phyloP scores from a whole-genome alignment of 345 rosid genomes.

The Brassica juncea region DNA sequence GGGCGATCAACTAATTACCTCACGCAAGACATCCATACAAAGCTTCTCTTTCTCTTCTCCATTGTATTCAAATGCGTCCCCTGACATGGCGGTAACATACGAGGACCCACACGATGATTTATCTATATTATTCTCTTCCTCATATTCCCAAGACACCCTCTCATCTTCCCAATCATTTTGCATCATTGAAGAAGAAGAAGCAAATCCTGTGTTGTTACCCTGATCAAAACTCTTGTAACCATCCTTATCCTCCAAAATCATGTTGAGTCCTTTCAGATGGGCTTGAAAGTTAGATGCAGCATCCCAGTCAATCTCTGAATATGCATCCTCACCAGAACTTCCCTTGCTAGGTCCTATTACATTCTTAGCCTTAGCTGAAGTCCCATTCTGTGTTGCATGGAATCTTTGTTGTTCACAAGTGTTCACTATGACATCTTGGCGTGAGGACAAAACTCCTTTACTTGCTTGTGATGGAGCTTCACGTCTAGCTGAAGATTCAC shows the following conservation, averaged over 20 bases:
- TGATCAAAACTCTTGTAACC: not conserved
- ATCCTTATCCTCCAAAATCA: constrained; percentile 25
- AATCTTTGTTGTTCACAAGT: not conserved
- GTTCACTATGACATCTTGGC: constrained; percentile 17
- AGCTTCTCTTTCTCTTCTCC: constrained; percentile 20
- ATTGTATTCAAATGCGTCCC: constrained; percentile 28
- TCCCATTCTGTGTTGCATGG: not conserved
- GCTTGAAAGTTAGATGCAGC: constrained; percentile 12
- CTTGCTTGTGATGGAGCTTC: constrained; percentile 25
- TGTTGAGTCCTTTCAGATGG: constrained; percentile 26
- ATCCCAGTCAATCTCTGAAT: constrained; percentile 29
- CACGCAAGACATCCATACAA: constrained; percentile 22
- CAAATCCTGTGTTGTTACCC: not conserved
- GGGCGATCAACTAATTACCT: constrained; percentile 36
- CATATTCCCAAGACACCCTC: constrained; percentile 6
- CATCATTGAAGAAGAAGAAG: constrained; percentile 23
- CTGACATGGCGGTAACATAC: constrained; percentile 29
- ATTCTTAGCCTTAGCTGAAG: constrained; percentile 2
- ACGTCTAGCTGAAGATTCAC: constrained; percentile 4
- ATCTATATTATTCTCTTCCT: constrained; percentile 22
- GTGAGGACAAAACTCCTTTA: constrained; percentile 10
- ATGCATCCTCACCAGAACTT: constrained; percentile 7
- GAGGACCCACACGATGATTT: constrained; percentile 34
- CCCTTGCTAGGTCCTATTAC: not conserved
- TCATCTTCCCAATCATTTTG: constrained; percentile 34